Evolutionary conservation across 371 early-diverging fungal genomes (phyloP).

Genomic region (Circinella umbellata): DNA sequence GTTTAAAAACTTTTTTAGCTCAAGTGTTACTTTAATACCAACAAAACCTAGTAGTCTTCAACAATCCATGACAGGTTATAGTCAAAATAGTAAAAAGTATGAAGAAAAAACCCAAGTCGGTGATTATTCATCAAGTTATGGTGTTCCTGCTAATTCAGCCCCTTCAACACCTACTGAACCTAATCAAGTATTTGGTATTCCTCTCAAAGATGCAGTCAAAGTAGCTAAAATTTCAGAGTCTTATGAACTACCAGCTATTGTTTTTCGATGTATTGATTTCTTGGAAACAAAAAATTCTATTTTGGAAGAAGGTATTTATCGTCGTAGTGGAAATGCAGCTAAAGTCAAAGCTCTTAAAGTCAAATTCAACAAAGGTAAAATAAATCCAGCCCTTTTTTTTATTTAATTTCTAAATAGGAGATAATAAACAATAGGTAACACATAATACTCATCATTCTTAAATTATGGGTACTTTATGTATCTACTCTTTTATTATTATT

Average conservation of each 20-base stretch:
- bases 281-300: slow-evolving; percentile 83
- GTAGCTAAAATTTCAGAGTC: slow-evolving; percentile 69
- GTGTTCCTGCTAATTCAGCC: too few species aligned
- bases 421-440: too few species aligned
- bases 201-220: slow-evolving; percentile 71
- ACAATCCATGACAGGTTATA: not conserved
- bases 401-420: too few species aligned
- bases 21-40: not conserved
- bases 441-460: too few species aligned
- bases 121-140: not conserved
- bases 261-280: slow-evolving; percentile 95
- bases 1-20: not conserved
- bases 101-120: not conserved
- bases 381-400: too few species aligned
- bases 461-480: too few species aligned
- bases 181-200: slow-evolving; percentile 75
- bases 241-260: slow-evolving; percentile 87
- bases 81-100: not conserved
- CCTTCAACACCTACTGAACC: not conserved
- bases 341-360: slow-evolving; percentile 70
- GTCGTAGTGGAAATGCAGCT: slow-evolving; percentile 78
- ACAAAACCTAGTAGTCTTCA: not conserved
- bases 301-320: slow-evolving; percentile 94
- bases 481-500: too few species aligned
- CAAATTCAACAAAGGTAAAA: slow-evolving; percentile 66